Conservation (phyloP, 2,329 filamentous ascomycete genomes). For the Tolypocladium sp. region DNA sequence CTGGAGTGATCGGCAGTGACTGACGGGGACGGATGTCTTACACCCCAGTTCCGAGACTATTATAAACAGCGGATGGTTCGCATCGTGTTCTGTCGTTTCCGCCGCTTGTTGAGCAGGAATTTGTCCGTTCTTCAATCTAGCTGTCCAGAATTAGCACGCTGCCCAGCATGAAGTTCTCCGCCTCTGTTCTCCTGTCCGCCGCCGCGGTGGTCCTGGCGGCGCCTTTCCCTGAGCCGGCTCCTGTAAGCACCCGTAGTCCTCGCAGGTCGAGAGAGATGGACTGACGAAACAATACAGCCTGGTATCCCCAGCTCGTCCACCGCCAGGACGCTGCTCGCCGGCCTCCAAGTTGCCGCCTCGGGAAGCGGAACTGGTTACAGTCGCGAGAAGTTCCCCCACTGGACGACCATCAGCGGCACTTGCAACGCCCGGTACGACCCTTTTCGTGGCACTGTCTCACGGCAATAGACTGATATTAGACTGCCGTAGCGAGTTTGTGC, state of each 20-base stretch:
- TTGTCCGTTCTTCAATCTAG: neutral
- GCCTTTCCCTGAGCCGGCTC: conserved; percentile 14
- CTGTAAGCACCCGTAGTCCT: conserved; percentile 9
- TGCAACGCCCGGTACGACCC: conserved; percentile 56
- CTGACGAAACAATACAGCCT: conserved; percentile 25
- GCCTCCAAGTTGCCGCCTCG: conserved; percentile 47
- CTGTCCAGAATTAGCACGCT: neutral
- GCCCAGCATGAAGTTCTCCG: conserved; percentile 20
- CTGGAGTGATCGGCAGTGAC: neutral
- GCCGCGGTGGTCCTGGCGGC: conserved; percentile 17
- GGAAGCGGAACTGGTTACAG: conserved; percentile 49
- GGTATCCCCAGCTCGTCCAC: conserved; percentile 51
- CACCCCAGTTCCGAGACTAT: neutral
- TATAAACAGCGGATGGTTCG: neutral
- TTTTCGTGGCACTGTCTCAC: neutral
- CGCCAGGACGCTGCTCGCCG: conserved; percentile 48
- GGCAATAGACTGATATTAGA: neutral
- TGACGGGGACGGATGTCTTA: neutral
- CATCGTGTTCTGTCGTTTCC: neutral
- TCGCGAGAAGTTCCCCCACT: conserved; percentile 62
- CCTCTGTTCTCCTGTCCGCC: conserved; percentile 14
- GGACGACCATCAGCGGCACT: conserved; percentile 53
- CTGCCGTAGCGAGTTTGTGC: conserved; percentile 49
- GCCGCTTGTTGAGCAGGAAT: neutral
- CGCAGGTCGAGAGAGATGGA: neutral